phyloP scores from a whole-genome alignment of 1,284 basidiomycete species.

The Paramarasmius palmivorus region DNA sequence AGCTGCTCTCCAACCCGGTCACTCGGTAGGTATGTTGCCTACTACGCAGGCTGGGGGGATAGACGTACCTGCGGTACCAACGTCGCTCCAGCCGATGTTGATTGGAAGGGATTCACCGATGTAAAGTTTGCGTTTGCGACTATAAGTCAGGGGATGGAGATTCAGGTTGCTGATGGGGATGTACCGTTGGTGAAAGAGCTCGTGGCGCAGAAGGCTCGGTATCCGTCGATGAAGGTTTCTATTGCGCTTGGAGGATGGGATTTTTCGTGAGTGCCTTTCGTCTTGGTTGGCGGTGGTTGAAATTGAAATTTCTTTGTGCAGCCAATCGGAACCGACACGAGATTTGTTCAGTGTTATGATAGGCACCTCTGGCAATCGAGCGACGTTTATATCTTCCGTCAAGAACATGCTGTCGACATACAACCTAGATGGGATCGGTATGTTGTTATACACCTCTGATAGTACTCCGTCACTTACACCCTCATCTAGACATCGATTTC shows the following conservation, averaged over 20 bases:
- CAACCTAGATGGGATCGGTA: constrained; percentile 16
- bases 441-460: no score
- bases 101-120: constrained; percentile 2
- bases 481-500: constrained; percentile 12
- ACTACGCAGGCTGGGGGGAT: constrained; percentile 12
- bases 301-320: not conserved
- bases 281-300: not conserved
- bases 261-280: constrained; percentile 15
- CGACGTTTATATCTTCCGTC: constrained; percentile 14
- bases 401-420: constrained; percentile 4
- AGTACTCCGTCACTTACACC: no score
- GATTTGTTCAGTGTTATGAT: constrained; percentile 17
- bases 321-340: constrained; percentile 8
- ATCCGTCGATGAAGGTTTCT: constrained; percentile 12
- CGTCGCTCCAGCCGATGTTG: constrained; percentile 1
- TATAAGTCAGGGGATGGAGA: constrained; percentile 2
- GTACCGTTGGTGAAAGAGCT: constrained; percentile 6
- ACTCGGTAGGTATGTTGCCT: not conserved
- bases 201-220: not conserved
- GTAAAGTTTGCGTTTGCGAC: constrained; percentile 11
- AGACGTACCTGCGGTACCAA: not conserved
- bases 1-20: not conserved
- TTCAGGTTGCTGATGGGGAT: constrained; percentile 3
- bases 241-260: constrained; percentile 18
- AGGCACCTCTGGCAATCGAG: constrained; percentile 5